These are phyloP conservation scores for Nitzschia sp. DNA, from an alignment of 108 stramenopile species.

Conservation along the genomic window DNA sequence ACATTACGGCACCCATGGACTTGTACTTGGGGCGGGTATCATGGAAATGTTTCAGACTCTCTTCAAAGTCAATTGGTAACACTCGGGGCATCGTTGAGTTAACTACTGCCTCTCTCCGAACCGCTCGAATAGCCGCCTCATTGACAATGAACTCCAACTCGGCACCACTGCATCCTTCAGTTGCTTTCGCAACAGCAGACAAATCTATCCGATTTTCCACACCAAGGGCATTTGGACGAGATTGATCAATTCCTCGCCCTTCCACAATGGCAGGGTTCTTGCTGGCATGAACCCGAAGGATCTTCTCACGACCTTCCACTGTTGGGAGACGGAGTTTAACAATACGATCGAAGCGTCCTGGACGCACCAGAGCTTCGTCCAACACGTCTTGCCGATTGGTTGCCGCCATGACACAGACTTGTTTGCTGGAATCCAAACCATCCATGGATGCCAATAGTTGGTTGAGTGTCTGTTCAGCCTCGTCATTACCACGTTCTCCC, in stretches of 20 bases:
- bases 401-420: slow-evolving; percentile 84
- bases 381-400: slow-evolving; percentile 84
- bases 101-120: slow-evolving; percentile 71
- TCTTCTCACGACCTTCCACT: slow-evolving; percentile 70
- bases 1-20: not conserved
- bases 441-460: slow-evolving; percentile 88
- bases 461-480: slow-evolving; percentile 89
- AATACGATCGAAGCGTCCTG: slow-evolving; percentile 94
- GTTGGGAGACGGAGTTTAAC: slow-evolving; percentile 84
- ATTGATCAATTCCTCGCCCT: slow-evolving; percentile 56
- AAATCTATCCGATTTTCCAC: slow-evolving; percentile 59
- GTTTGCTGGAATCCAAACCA: slow-evolving; percentile 67
- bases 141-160: slow-evolving; percentile 94
- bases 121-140: slow-evolving; percentile 93
- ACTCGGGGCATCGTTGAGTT: slow-evolving; percentile 52
- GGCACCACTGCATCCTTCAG: slow-evolving; percentile 86
- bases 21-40: slow-evolving; percentile 48
- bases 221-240: slow-evolving; percentile 53
- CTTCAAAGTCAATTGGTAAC: slow-evolving; percentile 73
- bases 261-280: slow-evolving; percentile 79
- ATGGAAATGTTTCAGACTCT: slow-evolving; percentile 62
- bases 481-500: slow-evolving; percentile 60
- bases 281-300: slow-evolving; percentile 84
- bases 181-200: slow-evolving; percentile 69
- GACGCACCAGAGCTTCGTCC: slow-evolving; percentile 87